Conservation (phyloP, 495 filamentous ascomycete species). For the Hypoxylon perforatum region DNA sequence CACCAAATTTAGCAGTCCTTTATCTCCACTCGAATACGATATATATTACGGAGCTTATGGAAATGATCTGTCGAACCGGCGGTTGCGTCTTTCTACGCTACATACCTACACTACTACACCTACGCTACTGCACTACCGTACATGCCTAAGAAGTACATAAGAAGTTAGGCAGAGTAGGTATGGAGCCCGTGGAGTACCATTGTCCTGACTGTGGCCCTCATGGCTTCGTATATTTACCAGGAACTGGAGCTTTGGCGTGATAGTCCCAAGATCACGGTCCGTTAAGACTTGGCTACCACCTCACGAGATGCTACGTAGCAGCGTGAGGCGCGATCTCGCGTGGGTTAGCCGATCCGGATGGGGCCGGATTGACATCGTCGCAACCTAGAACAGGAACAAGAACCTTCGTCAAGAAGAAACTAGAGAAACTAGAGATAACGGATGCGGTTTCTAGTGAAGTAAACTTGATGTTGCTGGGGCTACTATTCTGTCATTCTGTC, state of each 20-base stretch:
- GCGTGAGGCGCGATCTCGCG: slow-evolving; percentile 12
- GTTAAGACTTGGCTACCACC: slow-evolving; percentile 1
- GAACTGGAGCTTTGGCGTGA: slow-evolving; percentile 6
- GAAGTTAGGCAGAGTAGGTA: background rate
- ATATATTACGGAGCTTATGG: slow-evolving; percentile 20
- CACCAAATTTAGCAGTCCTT: slow-evolving; percentile 38
- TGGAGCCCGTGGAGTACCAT: slow-evolving; percentile 3
- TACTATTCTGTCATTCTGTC: slow-evolving; percentile 1
- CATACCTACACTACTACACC: too few relatives aligned
- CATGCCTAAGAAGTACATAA: too few relatives aligned
- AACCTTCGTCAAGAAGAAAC: too few relatives aligned
- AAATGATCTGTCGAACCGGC: slow-evolving; percentile 13
- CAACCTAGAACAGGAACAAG: slow-evolving; percentile 17
- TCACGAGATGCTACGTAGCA: slow-evolving; percentile 20
- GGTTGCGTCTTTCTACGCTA: slow-evolving; percentile 7
- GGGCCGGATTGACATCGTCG: slow-evolving; percentile 20
- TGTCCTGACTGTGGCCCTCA: background rate
- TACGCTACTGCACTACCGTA: too few relatives aligned
- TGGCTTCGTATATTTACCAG: slow-evolving; percentile 3
- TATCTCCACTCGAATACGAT: slow-evolving; percentile 41
- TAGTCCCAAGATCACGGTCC: slow-evolving; percentile 22
- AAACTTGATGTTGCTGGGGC: too few relatives aligned
- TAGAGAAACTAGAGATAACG: slow-evolving; percentile 17
- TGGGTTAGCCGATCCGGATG: slow-evolving; percentile 29
- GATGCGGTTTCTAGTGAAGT: slow-evolving; percentile 5